Evolutionary conservation across 2,329 filamentous ascomycete species (phyloP).

Genomic region (Claviceps sp.): DNA sequence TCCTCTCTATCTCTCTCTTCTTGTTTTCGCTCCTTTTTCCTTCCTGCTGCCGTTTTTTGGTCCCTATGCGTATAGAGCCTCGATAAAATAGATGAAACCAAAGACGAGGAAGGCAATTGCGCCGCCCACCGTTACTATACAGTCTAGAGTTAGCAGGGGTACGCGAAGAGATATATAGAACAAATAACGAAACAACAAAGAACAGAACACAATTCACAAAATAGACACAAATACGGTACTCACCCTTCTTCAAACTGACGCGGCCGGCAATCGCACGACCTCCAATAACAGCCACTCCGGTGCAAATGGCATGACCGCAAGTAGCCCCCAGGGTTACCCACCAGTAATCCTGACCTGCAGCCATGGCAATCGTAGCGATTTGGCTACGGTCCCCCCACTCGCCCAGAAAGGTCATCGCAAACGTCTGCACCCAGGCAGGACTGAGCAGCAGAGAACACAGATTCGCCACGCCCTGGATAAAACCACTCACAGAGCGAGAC

Average conservation of each 20-base stretch:
- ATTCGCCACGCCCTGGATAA: constrained; percentile 61
- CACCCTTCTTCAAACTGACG: constrained; percentile 92
- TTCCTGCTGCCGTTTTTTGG: not conserved
- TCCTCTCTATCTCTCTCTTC: not conserved
- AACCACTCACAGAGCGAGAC: constrained; percentile 22
- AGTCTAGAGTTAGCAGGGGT: not conserved
- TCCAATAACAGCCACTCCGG: constrained; percentile 79
- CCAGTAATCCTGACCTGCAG: constrained; percentile 96
- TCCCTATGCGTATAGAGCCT: constrained; percentile 49
- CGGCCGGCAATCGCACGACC: constrained; percentile 83
- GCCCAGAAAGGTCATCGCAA: constrained; percentile 96
- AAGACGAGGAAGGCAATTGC: constrained; percentile 84
- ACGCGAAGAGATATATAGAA: not conserved
- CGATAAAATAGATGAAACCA: constrained; percentile 79
- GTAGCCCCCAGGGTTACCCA: constrained; percentile 90
- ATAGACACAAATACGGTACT: constrained; percentile 27
- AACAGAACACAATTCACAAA: not conserved
- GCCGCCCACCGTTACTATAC: constrained; percentile 76
- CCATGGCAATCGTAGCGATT: constrained; percentile 98
- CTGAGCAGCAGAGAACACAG: constrained; percentile 78
- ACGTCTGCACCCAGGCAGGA: constrained; percentile 97
- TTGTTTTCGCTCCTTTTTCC: not conserved
- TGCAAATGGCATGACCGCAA: constrained; percentile 78
- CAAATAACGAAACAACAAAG: not conserved
- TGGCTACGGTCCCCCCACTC: constrained; percentile 98